These are phyloP conservation scores for Nigrospora oryzae DNA, from an alignment of 2,329 filamentous ascomycete genomes.

Conservation along the genomic window DNA sequence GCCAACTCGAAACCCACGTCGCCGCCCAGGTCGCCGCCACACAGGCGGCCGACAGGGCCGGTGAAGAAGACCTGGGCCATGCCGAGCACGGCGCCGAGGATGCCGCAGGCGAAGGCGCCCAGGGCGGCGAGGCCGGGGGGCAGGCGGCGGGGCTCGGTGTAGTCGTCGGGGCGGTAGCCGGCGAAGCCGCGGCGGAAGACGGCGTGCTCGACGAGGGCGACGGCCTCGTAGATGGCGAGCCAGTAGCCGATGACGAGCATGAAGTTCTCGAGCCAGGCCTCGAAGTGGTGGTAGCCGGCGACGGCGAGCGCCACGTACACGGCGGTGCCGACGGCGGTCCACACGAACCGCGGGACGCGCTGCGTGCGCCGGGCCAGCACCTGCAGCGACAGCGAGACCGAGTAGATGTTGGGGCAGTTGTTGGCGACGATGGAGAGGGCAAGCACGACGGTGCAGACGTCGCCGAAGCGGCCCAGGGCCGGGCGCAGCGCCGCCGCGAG, in stretches of 20 bases:
- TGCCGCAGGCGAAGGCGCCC: conserved; percentile 53
- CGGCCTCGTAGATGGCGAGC: conserved; percentile 65
- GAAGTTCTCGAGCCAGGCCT: conserved; percentile 58
- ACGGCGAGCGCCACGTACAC: conserved; percentile 63
- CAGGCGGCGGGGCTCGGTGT: conserved; percentile 47
- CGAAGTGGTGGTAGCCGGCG: conserved; percentile 59
- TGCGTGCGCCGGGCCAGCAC: conserved; percentile 51
- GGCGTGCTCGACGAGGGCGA: conserved; percentile 59
- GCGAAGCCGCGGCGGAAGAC: conserved; percentile 54
- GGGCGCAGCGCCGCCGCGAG: conserved; percentile 57
- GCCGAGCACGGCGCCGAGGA: conserved; percentile 57
- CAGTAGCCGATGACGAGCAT: conserved; percentile 65
- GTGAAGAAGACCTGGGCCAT: conserved; percentile 65
- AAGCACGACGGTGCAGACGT: conserved; percentile 62
- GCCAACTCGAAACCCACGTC: conserved; percentile 52
- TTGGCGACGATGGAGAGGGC: conserved; percentile 61
- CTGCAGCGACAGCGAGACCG: conserved; percentile 58
- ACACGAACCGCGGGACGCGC: conserved; percentile 58
- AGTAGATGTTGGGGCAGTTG: conserved; percentile 68
- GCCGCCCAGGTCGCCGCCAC: conserved; percentile 39
- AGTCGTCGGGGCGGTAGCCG: conserved; percentile 51
- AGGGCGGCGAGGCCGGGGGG: conserved; percentile 57
- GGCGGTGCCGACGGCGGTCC: conserved; percentile 53
- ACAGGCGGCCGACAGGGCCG: conserved; percentile 56
- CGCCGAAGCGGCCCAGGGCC: conserved; percentile 57